Percentiles rank a stretch among this genome's conserved stretches.
Evolutionary conservation across 2,329 filamentous ascomycete species (phyloP).

Genomic region (Shiraia bambusicola): DNA sequence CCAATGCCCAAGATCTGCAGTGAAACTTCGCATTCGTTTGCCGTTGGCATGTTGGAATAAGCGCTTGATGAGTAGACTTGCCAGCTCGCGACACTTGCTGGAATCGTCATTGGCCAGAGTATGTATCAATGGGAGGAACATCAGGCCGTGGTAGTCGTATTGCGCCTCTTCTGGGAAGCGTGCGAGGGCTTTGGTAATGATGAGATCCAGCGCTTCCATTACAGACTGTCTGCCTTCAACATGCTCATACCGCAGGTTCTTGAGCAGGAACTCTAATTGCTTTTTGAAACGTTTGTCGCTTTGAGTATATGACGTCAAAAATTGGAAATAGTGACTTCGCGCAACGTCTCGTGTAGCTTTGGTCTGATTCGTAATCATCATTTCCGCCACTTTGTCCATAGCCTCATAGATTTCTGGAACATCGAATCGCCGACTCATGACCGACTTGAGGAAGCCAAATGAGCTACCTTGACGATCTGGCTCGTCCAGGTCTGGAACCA

Average conservation of each 20-base stretch:
- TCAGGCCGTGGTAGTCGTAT: constrained; percentile 76
- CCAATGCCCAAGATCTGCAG: constrained; percentile 73
- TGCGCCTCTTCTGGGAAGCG: constrained; percentile 66
- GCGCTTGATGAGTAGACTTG: constrained; percentile 75
- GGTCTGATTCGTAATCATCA: constrained; percentile 97
- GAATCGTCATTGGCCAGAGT: constrained; percentile 87
- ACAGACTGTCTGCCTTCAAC: constrained; percentile 87
- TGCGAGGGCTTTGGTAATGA: constrained; percentile 71
- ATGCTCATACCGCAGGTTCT: constrained; percentile 88
- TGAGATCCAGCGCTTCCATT: constrained; percentile 83
- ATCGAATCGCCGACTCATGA: constrained; percentile 81
- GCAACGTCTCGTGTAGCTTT: constrained; percentile 84
- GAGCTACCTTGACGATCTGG: constrained; percentile 89
- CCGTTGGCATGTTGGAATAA: constrained; percentile 77
- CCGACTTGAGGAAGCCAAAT: constrained; percentile 88
- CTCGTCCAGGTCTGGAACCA: constrained; percentile 88
- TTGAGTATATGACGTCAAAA: constrained; percentile 91
- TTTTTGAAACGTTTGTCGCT: constrained; percentile 85
- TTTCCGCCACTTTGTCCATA: constrained; percentile 75
- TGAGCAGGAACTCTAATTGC: constrained; percentile 83
- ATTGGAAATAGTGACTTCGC: constrained; percentile 88
- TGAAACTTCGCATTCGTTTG: constrained; percentile 69
- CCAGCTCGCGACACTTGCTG: constrained; percentile 79
- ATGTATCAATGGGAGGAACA: constrained; percentile 84
- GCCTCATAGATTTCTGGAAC: constrained; percentile 89